These are phyloP conservation scores for Ormosia emarginata DNA, from an alignment of 306 rosid species.

Conservation along the genomic window DNA sequence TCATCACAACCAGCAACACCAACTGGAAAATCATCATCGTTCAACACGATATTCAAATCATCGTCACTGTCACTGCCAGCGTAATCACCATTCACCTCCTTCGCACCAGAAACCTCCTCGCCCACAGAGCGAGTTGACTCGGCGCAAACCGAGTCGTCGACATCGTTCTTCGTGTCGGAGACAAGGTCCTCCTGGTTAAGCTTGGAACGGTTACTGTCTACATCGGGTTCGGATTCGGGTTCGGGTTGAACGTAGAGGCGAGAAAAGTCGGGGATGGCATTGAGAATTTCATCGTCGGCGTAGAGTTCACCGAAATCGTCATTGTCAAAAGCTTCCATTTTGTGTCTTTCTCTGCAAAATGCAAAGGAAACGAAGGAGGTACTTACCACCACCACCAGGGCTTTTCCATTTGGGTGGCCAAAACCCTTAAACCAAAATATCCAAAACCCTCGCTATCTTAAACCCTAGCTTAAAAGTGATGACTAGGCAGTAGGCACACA, in stretches of 20 bases:
- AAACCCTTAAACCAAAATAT: background rate
- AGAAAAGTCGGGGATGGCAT: slow-evolving; percentile 13
- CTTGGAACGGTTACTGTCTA: background rate
- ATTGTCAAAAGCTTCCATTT: slow-evolving; percentile 36
- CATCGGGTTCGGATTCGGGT: background rate
- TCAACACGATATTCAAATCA: slow-evolving; percentile 63
- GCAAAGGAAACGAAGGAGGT: background rate
- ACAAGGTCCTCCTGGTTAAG: background rate
- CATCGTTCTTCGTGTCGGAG: background rate
- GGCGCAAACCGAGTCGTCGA: background rate
- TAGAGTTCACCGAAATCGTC: slow-evolving; percentile 67
- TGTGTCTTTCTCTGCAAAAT: background rate
- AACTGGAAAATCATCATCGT: slow-evolving; percentile 39
- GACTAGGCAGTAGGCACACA: too few relatives aligned
- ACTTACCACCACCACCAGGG: too few relatives aligned
- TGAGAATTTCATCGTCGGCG: slow-evolving; percentile 35
- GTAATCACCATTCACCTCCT: slow-evolving; percentile 10
- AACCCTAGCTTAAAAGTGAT: background rate
- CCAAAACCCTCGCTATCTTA: background rate
- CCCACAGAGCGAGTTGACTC: background rate
- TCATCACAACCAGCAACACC: slow-evolving; percentile 12
- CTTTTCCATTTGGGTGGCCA: background rate
- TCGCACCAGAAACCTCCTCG: background rate
- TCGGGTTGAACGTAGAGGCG: background rate
- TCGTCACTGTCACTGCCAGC: slow-evolving; percentile 58